Percentiles rank a stretch among this genome's conserved stretches.
These are phyloP conservation scores for Agrocybe praecox DNA, from an alignment of 768 basidiomycete species.

Conservation along the genomic window DNA sequence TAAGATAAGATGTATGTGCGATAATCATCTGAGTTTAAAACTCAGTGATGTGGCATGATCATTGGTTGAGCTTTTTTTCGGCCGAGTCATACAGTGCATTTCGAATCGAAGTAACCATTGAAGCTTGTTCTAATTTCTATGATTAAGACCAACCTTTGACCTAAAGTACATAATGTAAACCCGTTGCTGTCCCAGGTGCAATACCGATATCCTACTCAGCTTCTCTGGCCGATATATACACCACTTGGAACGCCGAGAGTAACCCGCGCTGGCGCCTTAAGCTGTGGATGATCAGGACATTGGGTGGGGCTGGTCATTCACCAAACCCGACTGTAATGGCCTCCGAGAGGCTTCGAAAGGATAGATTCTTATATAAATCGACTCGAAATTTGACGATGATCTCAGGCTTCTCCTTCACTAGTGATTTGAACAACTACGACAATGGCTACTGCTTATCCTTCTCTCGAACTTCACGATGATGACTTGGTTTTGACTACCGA, in stretches of 20 bases:
- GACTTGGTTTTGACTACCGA: not conserved
- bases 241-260: not conserved
- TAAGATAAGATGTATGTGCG: too few species aligned
- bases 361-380: not conserved
- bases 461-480: not conserved
- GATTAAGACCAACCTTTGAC: too few species aligned
- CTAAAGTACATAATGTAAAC: too few species aligned
- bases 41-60: too few species aligned
- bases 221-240: not conserved
- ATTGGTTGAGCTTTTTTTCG: too few species aligned
- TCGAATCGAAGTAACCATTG: too few species aligned
- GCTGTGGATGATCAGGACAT: not conserved
- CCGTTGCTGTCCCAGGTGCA: too few species aligned
- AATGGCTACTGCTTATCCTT: not conserved
- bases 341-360: not conserved
- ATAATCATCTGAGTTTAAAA: too few species aligned
- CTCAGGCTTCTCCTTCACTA: not conserved
- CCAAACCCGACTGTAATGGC: not conserved
- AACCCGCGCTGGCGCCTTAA: not conserved
- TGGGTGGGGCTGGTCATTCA: not conserved
- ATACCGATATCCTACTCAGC: not conserved
- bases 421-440: not conserved
- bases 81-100: too few species aligned
- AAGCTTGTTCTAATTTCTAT: too few species aligned
- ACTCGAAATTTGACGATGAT: not conserved